Base-by-base conservation (phyloP, 306 rosid species). In the Argentina anserina region DNA sequence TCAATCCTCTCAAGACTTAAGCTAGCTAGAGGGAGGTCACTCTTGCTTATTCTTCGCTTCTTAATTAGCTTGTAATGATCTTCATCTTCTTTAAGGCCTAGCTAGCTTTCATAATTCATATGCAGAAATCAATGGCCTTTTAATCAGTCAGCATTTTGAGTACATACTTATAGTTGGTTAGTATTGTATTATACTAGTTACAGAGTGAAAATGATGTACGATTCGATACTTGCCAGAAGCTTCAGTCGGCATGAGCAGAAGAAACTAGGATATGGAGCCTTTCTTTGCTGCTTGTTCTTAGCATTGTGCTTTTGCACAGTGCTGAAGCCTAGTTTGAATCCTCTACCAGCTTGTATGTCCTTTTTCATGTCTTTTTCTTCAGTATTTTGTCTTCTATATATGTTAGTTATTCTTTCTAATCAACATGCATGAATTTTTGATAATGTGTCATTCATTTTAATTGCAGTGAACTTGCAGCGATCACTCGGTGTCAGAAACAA, bases 241-340 rank as follows among this genome's bases (percentile, higher is more conserved):
- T 93, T 93, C 69, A 87, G 89, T 68, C 79, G 80, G 82, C 83
- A 83, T 65, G 97, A 93, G 79, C 96, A 89, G 86, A 93, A 84
- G 81, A 89, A 66, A 53, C 71, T 93, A 34, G 83, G 89, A 77
- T 87, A 84, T 85, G 96, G 90, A 83, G 98, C 96, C 40, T 75
- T 89, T 75, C 17, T 87, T 64, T 84, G 85, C 69, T 86, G 83
- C 87, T 81, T 87, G 63, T 60, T 90, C 3, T 23, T 85, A 18
- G 62, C 80, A 74, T 76, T 93, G 68, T 84, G 86, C 70, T 79
- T 90, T 62, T 90, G 90, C 84, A 86, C 88, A 10, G 80, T 90
- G 69, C 75, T 93, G 67, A 89, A 79, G 78, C 93, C 98, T 76
- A 81, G 81, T 74, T 76, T 87, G 83, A 82, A 84, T 72, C 85